Percentiles rank a stretch among this genome's conserved stretches.
phyloP scores from a whole-genome alignment of 768 basidiomycete species.

The Lactarius psammicola region DNA sequence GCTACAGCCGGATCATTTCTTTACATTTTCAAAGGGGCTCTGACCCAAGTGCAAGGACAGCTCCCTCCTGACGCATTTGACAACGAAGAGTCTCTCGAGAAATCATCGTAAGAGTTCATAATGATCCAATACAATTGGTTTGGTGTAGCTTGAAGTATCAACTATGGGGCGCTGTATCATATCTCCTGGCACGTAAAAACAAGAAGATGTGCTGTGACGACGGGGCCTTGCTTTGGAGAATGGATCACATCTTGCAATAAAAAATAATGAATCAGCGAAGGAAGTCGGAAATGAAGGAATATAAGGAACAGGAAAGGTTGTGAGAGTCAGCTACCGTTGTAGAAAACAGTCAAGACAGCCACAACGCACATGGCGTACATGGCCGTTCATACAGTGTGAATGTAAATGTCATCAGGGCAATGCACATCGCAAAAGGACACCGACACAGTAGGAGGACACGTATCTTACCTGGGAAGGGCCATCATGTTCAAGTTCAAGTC shows the following conservation, averaged over 20 bases:
- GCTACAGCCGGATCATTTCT: conserved; percentile 73
- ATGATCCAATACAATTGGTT: background rate
- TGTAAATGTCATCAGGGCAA: conserved; percentile 54
- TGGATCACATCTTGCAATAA: background rate
- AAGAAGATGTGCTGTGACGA: background rate
- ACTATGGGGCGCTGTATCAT: background rate
- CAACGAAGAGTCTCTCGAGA: conserved; percentile 36
- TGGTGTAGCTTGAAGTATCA: background rate
- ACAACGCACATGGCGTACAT: conserved; percentile 36
- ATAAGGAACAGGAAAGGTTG: conserved; percentile 16
- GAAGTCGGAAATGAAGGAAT: background rate
- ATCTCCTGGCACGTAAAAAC: background rate
- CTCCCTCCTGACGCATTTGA: conserved; percentile 83
- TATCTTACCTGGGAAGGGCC: conserved; percentile 7
- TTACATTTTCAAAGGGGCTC: conserved; percentile 76
- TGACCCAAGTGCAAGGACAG: conserved; percentile 88
- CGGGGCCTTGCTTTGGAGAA: background rate
- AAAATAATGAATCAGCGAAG: conserved; percentile 4
- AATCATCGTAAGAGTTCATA: conserved; percentile 19
- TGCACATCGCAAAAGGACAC: background rate
- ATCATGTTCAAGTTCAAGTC: background rate
- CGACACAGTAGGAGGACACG: background rate
- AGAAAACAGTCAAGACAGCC: conserved; percentile 58
- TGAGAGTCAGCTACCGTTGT: conserved; percentile 82
- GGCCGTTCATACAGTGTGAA: conserved; percentile 76